Evolutionary conservation across 1,139 yeast genomes (phyloP).

Genomic region (Geotrichum histeridarum): DNA sequence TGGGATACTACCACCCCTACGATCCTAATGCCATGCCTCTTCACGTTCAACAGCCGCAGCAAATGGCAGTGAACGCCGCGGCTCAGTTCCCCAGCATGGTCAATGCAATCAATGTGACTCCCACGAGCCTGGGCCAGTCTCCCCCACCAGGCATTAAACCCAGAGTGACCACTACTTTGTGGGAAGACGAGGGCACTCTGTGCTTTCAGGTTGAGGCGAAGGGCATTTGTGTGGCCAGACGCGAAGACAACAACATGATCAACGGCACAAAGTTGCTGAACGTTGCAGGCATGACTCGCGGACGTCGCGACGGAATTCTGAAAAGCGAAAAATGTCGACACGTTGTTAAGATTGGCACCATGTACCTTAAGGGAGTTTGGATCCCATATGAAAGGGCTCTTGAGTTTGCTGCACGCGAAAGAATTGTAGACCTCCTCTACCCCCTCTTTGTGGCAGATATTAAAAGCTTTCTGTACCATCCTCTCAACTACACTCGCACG

Average conservation of each 20-base stretch:
- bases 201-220: conserved; percentile 66
- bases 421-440: conserved; percentile 75
- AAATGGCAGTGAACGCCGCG: conserved; percentile 22
- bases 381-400: conserved; percentile 91
- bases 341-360: conserved; percentile 91
- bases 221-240: conserved; percentile 46
- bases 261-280: conserved; percentile 55
- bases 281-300: conserved; percentile 55
- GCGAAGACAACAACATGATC: conserved; percentile 50
- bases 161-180: conserved; percentile 86
- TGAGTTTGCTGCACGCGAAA: conserved; percentile 84
- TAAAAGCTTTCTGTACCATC: conserved; percentile 32
- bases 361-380: conserved; percentile 98
- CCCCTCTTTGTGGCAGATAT: conserved; percentile 81
- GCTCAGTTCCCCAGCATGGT: conserved; percentile 35
- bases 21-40: conserved; percentile 7
- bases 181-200: conserved; percentile 94
- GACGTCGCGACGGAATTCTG: conserved; percentile 80
- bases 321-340: conserved; percentile 84
- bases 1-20: conserved; percentile 2
- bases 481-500: conserved; percentile 36
- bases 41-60: conserved; percentile 2
- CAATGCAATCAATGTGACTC: conserved; percentile 27
- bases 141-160: conserved; percentile 59
- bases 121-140: conserved; percentile 29